Evolutionary conservation across 2,329 filamentous ascomycete genomes (phyloP).

Genomic region (Thielaviopsis punctulata): DNA sequence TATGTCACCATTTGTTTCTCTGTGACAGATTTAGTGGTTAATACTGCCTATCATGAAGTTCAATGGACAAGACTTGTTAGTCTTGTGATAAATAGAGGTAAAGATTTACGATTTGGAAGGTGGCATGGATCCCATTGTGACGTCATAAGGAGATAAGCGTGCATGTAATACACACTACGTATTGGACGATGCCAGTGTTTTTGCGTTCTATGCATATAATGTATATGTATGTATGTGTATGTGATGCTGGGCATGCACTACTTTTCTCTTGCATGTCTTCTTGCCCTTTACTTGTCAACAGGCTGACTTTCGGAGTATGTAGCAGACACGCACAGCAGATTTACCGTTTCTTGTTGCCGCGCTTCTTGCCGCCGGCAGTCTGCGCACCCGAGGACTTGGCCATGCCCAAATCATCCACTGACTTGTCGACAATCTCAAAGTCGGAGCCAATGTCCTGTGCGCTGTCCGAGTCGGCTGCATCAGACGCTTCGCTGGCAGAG

Average conservation of each 20-base stretch:
- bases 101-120: background rate
- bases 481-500: constrained; percentile 7
- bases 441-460: constrained; percentile 32
- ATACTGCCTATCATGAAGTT: background rate
- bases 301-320: too few species aligned
- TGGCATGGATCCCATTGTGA: background rate
- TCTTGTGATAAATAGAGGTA: background rate
- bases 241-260: too few species aligned
- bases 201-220: too few species aligned
- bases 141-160: too few species aligned
- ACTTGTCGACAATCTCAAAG: constrained; percentile 47
- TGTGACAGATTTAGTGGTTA: too few species aligned
- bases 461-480: constrained; percentile 21
- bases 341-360: constrained; percentile 36
- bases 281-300: too few species aligned
- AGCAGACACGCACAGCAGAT: too few species aligned
- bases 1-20: background rate
- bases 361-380: constrained; percentile 32
- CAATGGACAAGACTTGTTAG: background rate
- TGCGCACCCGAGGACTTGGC: constrained; percentile 33
- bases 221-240: too few species aligned
- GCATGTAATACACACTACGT: too few species aligned
- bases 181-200: too few species aligned
- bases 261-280: too few species aligned
- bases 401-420: constrained; percentile 35